Evolutionary conservation across 208 protist genomes (phyloP).

Genomic region (Blechomonas ayalai): DNA sequence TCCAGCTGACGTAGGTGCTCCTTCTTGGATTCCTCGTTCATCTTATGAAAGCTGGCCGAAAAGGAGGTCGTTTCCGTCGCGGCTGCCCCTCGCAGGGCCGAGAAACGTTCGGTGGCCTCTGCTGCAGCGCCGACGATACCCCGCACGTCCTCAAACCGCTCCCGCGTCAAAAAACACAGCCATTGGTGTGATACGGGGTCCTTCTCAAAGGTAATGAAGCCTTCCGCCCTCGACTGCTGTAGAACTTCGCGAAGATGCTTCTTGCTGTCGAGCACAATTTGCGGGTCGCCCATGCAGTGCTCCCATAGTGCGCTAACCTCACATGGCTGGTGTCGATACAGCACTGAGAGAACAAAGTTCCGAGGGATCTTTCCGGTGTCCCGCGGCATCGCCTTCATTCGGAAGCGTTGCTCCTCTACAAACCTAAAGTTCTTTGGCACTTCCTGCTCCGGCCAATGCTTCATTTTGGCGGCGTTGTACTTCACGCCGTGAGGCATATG

Average conservation of each 20-base stretch:
- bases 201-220: conserved; percentile 82
- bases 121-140: conserved; percentile 38
- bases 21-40: conserved; percentile 58
- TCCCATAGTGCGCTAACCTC: conserved; percentile 79
- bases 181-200: conserved; percentile 57
- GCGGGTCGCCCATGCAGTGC: conserved; percentile 66
- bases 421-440: conserved; percentile 79
- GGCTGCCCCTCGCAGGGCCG: conserved; percentile 37
- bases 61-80: conserved; percentile 60
- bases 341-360: conserved; percentile 82
- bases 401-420: conserved; percentile 69
- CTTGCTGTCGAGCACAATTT: conserved; percentile 87
- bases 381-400: conserved; percentile 63
- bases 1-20: conserved; percentile 54
- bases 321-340: conserved; percentile 87
- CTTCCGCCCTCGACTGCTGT: conserved; percentile 79
- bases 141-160: conserved; percentile 83
- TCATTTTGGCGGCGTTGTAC: conserved; percentile 78
- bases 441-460: conserved; percentile 67
- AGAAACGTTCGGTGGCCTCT: conserved; percentile 32
- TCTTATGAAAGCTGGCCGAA: conserved; percentile 47
- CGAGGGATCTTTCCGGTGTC: conserved; percentile 79
- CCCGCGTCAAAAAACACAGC: conserved; percentile 69
- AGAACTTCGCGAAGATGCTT: conserved; percentile 85
- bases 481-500: conserved; percentile 46